Conservation (phyloP, 352 stramenopile species). For the Phytophthora niederhauseri region DNA sequence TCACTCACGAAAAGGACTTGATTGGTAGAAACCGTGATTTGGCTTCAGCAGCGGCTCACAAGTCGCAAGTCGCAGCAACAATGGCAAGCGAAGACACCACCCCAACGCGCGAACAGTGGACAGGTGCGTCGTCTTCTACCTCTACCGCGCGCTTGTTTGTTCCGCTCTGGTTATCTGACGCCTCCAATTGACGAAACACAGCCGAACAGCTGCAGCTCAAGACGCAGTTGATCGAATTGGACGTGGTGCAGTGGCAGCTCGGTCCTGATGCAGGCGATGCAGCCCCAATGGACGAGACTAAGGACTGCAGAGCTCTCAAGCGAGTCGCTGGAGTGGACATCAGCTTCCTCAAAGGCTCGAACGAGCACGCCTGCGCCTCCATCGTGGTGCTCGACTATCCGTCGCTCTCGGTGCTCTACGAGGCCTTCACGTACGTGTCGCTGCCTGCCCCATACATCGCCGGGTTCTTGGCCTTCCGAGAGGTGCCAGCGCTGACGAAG, state of each 20-base stretch:
- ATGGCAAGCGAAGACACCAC: slow-evolving; percentile 21
- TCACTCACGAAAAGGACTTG: slow-evolving; percentile 19
- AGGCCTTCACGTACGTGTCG: slow-evolving; percentile 85
- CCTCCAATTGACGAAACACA: slow-evolving; percentile 15
- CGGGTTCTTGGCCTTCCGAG: slow-evolving; percentile 83
- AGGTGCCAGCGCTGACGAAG: slow-evolving; percentile 73
- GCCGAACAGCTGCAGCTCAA: slow-evolving; percentile 70
- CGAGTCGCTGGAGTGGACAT: slow-evolving; percentile 83
- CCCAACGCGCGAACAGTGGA: slow-evolving; percentile 30
- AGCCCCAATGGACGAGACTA: slow-evolving; percentile 5
- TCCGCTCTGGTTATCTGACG: slow-evolving; percentile 8
- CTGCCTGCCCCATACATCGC: slow-evolving; percentile 83
- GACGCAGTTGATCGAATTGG: slow-evolving; percentile 47
- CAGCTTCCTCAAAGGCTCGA: slow-evolving; percentile 83
- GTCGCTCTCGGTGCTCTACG: slow-evolving; percentile 69
- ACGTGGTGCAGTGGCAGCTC: slow-evolving; percentile 54
- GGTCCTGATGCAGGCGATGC: background rate
- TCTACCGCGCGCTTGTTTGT: background rate
- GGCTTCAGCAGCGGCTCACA: background rate
- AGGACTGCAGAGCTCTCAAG: slow-evolving; percentile 25
- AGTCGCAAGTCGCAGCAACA: too few species aligned
- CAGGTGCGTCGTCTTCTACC: slow-evolving; percentile 21
- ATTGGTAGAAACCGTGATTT: slow-evolving; percentile 22
- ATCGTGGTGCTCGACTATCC: slow-evolving; percentile 81
- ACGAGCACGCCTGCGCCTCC: slow-evolving; percentile 80